Evolutionary conservation across 2,329 filamentous ascomycete species (phyloP), one percentile per base, ranked within the genome.

Genomic region (Pseudogymnoascus sp.): DNA sequence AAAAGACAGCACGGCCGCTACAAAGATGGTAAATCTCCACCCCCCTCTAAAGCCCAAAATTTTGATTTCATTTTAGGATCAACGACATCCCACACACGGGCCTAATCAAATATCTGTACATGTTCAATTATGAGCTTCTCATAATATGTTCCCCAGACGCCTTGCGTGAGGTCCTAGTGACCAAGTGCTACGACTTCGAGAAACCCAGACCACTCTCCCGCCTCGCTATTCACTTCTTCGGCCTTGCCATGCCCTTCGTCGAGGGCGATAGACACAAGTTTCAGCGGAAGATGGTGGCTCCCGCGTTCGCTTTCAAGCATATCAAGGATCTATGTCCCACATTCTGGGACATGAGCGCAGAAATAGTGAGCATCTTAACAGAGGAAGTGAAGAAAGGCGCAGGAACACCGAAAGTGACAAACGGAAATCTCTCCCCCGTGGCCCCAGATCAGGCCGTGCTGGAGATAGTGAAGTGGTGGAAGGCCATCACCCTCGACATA

Each of bases 191-290:
- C 70, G 82, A 87, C 39, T 92, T 89, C 66, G 69, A 78, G 50
- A 90, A 90, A 69, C 87, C 87, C 0, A 60, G 67, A 1, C 78
- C 80, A 1, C 75, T 93, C 4, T 82, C 80, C 1, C 79, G 83
- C 22, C 77, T 91, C 25, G 38, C 38, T 5, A 39, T 20, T 20
- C 38, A 39, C 15, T 39, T 39, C 18, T 77, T 93, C 11, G 87
- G 90, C 7, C 75, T 86, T 12, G 89, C 89, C 8, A 76, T 93
- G 12, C 75, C 97, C 38, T 77, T 97, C 9, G 88, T 90, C 1
- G 92, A 97, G 74, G 92, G 92, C 18, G 89, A 95, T 11, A 89
- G 92, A 68, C 93, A 97, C 73, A 94, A 88, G 75, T 77, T 83
- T 67, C 89, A 91, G 75, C 82, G 92, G 50, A 91, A 89, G 71